Evolutionary conservation across 257 asterid genomes (phyloP), one percentile per base, ranked within the genome.

Genomic region (Euphrasia confusa): DNA sequence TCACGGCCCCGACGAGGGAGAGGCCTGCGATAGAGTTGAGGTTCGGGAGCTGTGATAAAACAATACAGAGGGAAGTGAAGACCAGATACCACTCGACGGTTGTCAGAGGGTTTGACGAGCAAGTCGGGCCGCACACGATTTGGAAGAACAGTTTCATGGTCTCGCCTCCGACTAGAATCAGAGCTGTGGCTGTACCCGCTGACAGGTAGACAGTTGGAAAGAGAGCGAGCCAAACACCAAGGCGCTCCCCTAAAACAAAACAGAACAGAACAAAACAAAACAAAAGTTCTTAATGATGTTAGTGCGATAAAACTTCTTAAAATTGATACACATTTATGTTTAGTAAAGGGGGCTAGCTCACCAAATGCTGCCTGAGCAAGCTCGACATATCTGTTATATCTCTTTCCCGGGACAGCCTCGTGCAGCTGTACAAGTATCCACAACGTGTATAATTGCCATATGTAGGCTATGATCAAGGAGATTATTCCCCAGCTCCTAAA

Each of bases 331-430:
- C 40, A 8, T 35, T 7, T 35, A 0, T 35, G 9, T 48, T 48
- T 48, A 13, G 18, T 55, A 63, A 67, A 62, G 32, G 55, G 52
- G 11, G 68, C 87, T 76, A 11, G 68, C 87, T 76, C 70, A 89
- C 99, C 99, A 58, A 93, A 93, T 49, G 99, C 99, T 54, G 97
- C 99, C 73, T 93, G 94, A 17, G 99, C 99, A 12, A 93, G 95
- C 68, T 93, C 97, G 1, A 93, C 97, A 18, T 93, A 89, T 93
- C 97, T 75, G 76, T 89, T 93, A 73, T 93, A 93, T 78, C 99
- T 74, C 71, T 93, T 93, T 35, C 99, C 99, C 0, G 99, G 99
- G 61, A 93, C 96, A 42, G 99, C 99, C 81, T 93, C 99, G 60
- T 93, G 99, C 49, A 93, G 78, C 79, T 89, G 99, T 77, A 93